These are phyloP conservation scores for Phytophthora crassamura DNA, from an alignment of 352 stramenopile genomes.

Conservation along the genomic window DNA sequence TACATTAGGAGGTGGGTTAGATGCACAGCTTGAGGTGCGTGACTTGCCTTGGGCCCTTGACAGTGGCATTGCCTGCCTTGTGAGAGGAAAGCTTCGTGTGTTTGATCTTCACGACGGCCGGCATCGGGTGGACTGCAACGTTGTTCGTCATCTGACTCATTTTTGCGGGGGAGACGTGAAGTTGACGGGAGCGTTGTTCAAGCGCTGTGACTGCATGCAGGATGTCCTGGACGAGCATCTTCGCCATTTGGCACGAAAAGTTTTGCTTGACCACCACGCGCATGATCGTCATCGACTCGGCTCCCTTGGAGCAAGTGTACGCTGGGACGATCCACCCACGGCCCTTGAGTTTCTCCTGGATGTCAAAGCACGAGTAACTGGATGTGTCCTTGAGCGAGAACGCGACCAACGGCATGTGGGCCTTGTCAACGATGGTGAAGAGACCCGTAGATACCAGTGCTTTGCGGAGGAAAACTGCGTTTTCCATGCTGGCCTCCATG, in stretches of 20 bases:
- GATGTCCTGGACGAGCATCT: conserved; percentile 85
- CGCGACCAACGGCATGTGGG: conserved; percentile 87
- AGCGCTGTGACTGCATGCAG: conserved; percentile 72
- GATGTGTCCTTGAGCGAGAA: conserved; percentile 75
- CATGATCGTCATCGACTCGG: conserved; percentile 84
- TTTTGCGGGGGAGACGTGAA: conserved; percentile 61
- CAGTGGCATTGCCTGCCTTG: neutral
- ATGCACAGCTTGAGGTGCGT: conserved; percentile 26
- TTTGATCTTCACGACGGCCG: conserved; percentile 50
- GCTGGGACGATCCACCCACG: conserved; percentile 87
- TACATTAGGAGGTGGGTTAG: neutral
- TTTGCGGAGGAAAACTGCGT: conserved; percentile 73
- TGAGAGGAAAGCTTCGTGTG: conserved; percentile 50
- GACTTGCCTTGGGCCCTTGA: conserved; percentile 9
- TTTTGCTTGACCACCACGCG: conserved; percentile 89
- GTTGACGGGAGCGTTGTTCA: conserved; percentile 60
- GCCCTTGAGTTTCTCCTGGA: conserved; percentile 81
- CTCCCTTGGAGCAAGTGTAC: conserved; percentile 79
- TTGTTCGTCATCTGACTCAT: conserved; percentile 52
- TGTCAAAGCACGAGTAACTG: conserved; percentile 84
- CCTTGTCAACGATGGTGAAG: conserved; percentile 86
- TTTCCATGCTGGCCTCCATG: conserved; percentile 88
- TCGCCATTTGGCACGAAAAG: conserved; percentile 80
- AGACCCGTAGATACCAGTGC: conserved; percentile 68
- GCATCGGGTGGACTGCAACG: conserved; percentile 53